Conservation (phyloP, 192 early-diverging fungal genomes). For the Backusella liffmaniae region DNA sequence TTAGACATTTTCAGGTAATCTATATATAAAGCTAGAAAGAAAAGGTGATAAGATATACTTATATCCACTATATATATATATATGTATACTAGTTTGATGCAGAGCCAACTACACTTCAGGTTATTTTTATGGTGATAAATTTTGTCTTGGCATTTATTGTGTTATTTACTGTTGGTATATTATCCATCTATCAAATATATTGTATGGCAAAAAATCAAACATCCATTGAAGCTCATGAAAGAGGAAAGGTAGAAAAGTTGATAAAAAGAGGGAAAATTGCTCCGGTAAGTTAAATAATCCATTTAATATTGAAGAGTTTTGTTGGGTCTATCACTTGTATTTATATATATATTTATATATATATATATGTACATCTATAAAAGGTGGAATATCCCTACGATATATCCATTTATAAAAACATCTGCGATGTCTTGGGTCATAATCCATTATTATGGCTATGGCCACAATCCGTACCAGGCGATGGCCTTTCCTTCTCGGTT, state of each 20-base stretch:
- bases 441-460: slow-evolving; percentile 73
- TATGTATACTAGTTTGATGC: slow-evolving; percentile 27
- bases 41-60: neutral
- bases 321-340: too few relatives aligned
- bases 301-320: too few relatives aligned
- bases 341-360: neutral
- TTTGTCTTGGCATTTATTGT: slow-evolving; percentile 72
- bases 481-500: slow-evolving; percentile 70
- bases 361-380: neutral
- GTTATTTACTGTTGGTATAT: slow-evolving; percentile 67
- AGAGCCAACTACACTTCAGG: slow-evolving; percentile 44
- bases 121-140: slow-evolving; percentile 76
- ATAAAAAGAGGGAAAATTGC: slow-evolving; percentile 60
- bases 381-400: slow-evolving; percentile 77
- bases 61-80: neutral
- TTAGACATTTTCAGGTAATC: slow-evolving; percentile 30
- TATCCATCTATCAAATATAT: slow-evolving; percentile 73
- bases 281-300: slow-evolving; percentile 32
- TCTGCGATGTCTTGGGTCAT: slow-evolving; percentile 73
- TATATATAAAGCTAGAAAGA: neutral
- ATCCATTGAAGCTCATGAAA: slow-evolving; percentile 82
- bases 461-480: slow-evolving; percentile 58
- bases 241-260: slow-evolving; percentile 64
- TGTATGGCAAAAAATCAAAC: slow-evolving; percentile 66
- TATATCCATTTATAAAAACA: slow-evolving; percentile 71